phyloP scores from a whole-genome alignment of 805 yeast species.

The Hanseniaspora osmophila region DNA sequence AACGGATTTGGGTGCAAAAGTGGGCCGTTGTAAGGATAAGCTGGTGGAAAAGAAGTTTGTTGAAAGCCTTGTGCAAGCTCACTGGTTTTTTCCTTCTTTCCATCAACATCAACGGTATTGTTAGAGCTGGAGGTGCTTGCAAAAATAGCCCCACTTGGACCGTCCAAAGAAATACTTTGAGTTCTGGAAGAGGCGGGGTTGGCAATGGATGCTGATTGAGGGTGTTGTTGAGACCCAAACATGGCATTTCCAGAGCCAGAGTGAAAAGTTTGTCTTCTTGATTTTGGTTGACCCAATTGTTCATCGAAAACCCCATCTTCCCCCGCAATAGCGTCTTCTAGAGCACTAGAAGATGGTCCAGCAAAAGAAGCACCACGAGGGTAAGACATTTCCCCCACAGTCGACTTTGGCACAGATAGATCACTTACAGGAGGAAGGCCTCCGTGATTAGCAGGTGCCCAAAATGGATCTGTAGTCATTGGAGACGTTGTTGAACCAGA shows the following conservation, averaged over 20 bases:
- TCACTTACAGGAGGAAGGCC: background rate
- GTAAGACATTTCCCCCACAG: background rate
- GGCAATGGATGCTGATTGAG: slow-evolving; percentile 2
- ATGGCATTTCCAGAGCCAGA: slow-evolving; percentile 16
- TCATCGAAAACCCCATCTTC: background rate
- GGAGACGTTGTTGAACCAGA: background rate
- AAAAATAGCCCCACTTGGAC: slow-evolving; percentile 8
- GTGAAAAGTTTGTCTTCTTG: slow-evolving; percentile 24
- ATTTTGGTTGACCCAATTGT: slow-evolving; percentile 1
- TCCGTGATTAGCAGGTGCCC: background rate
- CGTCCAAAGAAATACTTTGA: slow-evolving; percentile 19
- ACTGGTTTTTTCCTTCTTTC: background rate
- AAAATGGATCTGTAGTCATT: background rate
- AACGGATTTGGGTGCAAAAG: slow-evolving; percentile 19
- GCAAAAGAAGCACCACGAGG: background rate
- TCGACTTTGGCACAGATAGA: background rate
- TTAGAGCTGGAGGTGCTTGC: background rate
- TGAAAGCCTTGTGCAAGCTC: background rate
- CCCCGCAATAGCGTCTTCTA: background rate
- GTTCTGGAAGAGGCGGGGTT: slow-evolving; percentile 11
- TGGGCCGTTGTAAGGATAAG: slow-evolving; percentile 22
- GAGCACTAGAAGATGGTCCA: background rate
- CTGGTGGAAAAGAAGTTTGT: slow-evolving; percentile 6
- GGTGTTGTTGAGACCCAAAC: slow-evolving; percentile 3
- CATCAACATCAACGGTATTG: background rate